A percentile compares a stretch with the other conserved stretches of the same genome.
These are phyloP conservation scores for Gracilariopsis chorda DNA, from an alignment of 23 red algal species.

Conservation along the genomic window DNA sequence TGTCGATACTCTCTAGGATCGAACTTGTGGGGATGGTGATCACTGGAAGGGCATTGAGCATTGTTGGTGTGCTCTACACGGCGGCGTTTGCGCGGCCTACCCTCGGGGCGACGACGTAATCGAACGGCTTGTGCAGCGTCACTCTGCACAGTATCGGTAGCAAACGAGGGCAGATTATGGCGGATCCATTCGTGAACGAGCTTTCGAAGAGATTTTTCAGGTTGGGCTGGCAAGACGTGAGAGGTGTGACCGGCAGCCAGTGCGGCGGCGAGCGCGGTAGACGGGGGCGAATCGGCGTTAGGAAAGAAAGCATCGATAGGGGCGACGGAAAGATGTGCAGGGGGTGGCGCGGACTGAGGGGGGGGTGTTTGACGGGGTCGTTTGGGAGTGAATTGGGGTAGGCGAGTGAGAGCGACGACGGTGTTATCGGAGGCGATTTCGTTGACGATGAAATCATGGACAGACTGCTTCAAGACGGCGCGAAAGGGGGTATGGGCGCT, in stretches of 20 bases:
- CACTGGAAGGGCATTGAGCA: neutral
- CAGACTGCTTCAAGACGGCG: slow-evolving; percentile 67
- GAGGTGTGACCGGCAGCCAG: neutral
- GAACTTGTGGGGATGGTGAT: neutral
- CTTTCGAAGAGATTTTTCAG: slow-evolving; percentile 51
- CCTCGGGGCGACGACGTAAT: neutral
- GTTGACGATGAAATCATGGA: slow-evolving; percentile 94
- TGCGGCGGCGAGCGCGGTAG: neutral
- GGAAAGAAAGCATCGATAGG: neutral
- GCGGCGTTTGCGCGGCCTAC: slow-evolving; percentile 46
- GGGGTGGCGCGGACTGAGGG: neutral
- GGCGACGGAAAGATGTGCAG: neutral
- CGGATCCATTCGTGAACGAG: slow-evolving; percentile 53
- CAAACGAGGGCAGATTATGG: slow-evolving; percentile 13
- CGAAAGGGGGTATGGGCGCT: slow-evolving; percentile 44
- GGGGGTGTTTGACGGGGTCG: neutral
- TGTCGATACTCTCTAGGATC: slow-evolving; percentile 11
- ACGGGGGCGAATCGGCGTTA: neutral
- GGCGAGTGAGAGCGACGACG: slow-evolving; percentile 6
- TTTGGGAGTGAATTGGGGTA: neutral
- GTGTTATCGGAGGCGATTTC: slow-evolving; percentile 49
- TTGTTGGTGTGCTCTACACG: slow-evolving; percentile 5
- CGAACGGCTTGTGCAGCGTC: slow-evolving; percentile 32
- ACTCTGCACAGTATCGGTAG: slow-evolving; percentile 31
- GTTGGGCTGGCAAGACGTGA: slow-evolving; percentile 7